Percentiles rank a stretch among this genome's conserved stretches.
These are phyloP conservation scores for Fusarium verrucosum DNA, from an alignment of 2,329 filamentous ascomycete species.

Conservation along the genomic window DNA sequence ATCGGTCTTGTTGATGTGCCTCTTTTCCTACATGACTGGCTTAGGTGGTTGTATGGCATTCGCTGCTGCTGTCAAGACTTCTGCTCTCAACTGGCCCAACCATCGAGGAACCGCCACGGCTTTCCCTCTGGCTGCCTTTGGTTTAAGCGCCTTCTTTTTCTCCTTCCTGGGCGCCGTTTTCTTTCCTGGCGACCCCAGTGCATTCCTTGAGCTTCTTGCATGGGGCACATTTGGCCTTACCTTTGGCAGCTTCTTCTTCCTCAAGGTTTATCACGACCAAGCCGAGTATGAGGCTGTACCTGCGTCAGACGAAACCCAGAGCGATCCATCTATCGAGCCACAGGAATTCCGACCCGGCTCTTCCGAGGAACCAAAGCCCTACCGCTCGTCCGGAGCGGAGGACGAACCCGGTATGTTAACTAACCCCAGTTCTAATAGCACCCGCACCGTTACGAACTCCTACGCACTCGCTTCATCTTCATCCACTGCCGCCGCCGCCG, in stretches of 20 bases:
- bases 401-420: slow-evolving; percentile 74
- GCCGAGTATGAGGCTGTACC: slow-evolving; percentile 67
- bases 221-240: slow-evolving; percentile 81
- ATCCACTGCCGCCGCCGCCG: slow-evolving; percentile 13
- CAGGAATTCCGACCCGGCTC: slow-evolving; percentile 55
- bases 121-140: slow-evolving; percentile 91
- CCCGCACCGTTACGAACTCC: slow-evolving; percentile 45
- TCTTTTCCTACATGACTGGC: slow-evolving; percentile 87
- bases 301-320: slow-evolving; percentile 33
- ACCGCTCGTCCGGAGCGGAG: slow-evolving; percentile 50
- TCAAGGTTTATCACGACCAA: slow-evolving; percentile 73
- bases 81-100: slow-evolving; percentile 89
- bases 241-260: slow-evolving; percentile 82
- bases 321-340: slow-evolving; percentile 34
- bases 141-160: slow-evolving; percentile 96
- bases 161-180: slow-evolving; percentile 79
- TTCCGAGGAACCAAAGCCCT: slow-evolving; percentile 54
- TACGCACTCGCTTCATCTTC: slow-evolving; percentile 29
- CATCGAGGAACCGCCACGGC: slow-evolving; percentile 94
- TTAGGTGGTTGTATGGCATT: slow-evolving; percentile 93
- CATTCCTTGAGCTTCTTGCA: slow-evolving; percentile 82
- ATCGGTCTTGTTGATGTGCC: slow-evolving; percentile 71
- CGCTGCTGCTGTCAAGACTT: slow-evolving; percentile 83
- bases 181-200: slow-evolving; percentile 84
- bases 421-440: slow-evolving; percentile 45